Percentiles rank a stretch among this genome's conserved stretches.
These are phyloP conservation scores for Aspergillus brunneoviolaceus DNA, from an alignment of 2,329 filamentous ascomycete genomes.

Conservation along the genomic window DNA sequence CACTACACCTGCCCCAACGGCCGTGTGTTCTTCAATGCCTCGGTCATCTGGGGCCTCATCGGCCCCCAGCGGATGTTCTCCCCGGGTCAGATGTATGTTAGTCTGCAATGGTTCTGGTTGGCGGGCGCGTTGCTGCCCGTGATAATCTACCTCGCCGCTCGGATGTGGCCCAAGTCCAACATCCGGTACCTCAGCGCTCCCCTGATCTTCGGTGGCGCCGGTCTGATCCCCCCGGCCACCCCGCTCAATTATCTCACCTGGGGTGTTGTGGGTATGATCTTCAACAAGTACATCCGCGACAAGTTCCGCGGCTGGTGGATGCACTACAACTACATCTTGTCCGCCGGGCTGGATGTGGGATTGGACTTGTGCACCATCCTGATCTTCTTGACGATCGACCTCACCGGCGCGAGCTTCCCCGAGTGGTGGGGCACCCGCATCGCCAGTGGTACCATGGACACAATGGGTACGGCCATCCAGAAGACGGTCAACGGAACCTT, in stretches of 20 bases:
- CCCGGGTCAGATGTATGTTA: slow-evolving; percentile 60
- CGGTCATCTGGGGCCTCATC: slow-evolving; percentile 71
- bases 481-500: slow-evolving; percentile 58
- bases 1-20: slow-evolving; percentile 61
- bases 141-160: slow-evolving; percentile 60
- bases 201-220: slow-evolving; percentile 65
- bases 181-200: slow-evolving; percentile 68
- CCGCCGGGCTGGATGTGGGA: slow-evolving; percentile 68
- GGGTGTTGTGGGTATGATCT: slow-evolving; percentile 65
- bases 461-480: slow-evolving; percentile 59
- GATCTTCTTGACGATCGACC: slow-evolving; percentile 67
- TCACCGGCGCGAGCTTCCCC: slow-evolving; percentile 57
- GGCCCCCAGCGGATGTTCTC: slow-evolving; percentile 70
- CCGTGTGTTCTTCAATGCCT: slow-evolving; percentile 66
- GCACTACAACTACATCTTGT: slow-evolving; percentile 75
- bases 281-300: slow-evolving; percentile 67
- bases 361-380: slow-evolving; percentile 65
- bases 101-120: slow-evolving; percentile 70
- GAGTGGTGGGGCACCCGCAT: slow-evolving; percentile 69
- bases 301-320: slow-evolving; percentile 72
- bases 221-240: slow-evolving; percentile 66
- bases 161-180: slow-evolving; percentile 60
- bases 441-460: slow-evolving; percentile 62
- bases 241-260: slow-evolving; percentile 70
- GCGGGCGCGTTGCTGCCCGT: slow-evolving; percentile 64